Percentiles rank a stretch among this genome's conserved stretches.
Conservation (phyloP, 2,329 filamentous ascomycete species). For the Ophiosphaerella narmari region DNA sequence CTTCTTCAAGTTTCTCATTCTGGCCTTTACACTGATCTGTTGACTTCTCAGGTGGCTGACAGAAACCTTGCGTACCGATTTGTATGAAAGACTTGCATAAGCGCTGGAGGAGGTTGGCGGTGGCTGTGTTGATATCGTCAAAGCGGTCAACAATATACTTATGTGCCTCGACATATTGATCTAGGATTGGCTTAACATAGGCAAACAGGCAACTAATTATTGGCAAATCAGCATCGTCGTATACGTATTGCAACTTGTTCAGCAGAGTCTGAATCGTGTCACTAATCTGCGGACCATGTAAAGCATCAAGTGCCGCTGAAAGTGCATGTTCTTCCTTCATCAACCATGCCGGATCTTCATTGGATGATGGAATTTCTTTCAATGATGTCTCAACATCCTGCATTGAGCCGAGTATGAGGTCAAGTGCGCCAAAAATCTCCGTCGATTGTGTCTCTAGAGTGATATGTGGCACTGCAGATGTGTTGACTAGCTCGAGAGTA, state of each 20-base stretch:
- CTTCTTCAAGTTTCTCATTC: constrained; percentile 81
- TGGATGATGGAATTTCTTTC: constrained; percentile 60
- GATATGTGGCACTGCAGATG: constrained; percentile 7
- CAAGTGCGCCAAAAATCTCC: constrained; percentile 67
- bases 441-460: constrained; percentile 57
- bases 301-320: constrained; percentile 56
- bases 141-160: constrained; percentile 63
- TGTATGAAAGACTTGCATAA: constrained; percentile 78
- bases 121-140: constrained; percentile 68
- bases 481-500: neutral
- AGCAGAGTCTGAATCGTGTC: constrained; percentile 52
- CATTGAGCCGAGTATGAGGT: constrained; percentile 77
- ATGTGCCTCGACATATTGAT: constrained; percentile 71
- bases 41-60: constrained; percentile 81
- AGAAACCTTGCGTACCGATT: constrained; percentile 85
- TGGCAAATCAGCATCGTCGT: constrained; percentile 48
- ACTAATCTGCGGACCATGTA: constrained; percentile 64
- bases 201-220: constrained; percentile 63
- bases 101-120: constrained; percentile 74
- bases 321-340: constrained; percentile 51
- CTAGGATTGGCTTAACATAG: constrained; percentile 70
- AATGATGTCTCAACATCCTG: constrained; percentile 69
- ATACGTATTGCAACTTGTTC: constrained; percentile 50
- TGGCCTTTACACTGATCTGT: constrained; percentile 67
- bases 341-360: constrained; percentile 68